Evolutionary conservation across 2,329 filamentous ascomycete genomes (phyloP).

Genomic region (Penicillium fuscoglaucum): DNA sequence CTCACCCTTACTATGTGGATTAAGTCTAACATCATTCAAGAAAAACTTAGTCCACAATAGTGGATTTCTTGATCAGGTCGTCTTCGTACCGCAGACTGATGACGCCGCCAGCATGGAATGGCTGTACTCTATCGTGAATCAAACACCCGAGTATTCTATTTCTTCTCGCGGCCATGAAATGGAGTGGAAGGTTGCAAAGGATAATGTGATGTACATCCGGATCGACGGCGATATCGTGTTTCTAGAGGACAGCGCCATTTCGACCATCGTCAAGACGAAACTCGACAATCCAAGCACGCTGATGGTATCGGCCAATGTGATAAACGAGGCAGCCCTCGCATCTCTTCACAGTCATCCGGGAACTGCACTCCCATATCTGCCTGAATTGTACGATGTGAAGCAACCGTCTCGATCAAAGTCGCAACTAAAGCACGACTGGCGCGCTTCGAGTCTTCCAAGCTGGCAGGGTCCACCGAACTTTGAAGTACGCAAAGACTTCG

Average conservation of each 20-base stretch:
- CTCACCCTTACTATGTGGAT: too few relatives aligned
- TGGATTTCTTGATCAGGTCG: slow-evolving; percentile 46
- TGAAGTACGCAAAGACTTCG: slow-evolving; percentile 29
- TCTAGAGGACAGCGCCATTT: slow-evolving; percentile 50
- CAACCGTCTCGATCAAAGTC: slow-evolving; percentile 20
- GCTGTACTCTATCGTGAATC: slow-evolving; percentile 35
- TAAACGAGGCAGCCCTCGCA: slow-evolving; percentile 57
- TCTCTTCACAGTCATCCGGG: slow-evolving; percentile 58
- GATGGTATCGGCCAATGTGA: slow-evolving; percentile 57
- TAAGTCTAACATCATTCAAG: slow-evolving; percentile 16
- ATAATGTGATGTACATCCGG: slow-evolving; percentile 42
- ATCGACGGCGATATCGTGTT: slow-evolving; percentile 48
- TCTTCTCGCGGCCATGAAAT: slow-evolving; percentile 12
- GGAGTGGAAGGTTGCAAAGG: slow-evolving; percentile 20
- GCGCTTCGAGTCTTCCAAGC: slow-evolving; percentile 33
- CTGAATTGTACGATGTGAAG: slow-evolving; percentile 41
- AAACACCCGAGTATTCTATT: slow-evolving; percentile 33
- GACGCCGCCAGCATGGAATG: slow-evolving; percentile 39
- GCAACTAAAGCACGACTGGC: slow-evolving; percentile 31
- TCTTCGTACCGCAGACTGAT: slow-evolving; percentile 45
- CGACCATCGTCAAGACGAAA: slow-evolving; percentile 55
- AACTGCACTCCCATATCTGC: slow-evolving; percentile 55
- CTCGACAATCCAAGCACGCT: slow-evolving; percentile 53
- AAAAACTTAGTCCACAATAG: slow-evolving; percentile 43
- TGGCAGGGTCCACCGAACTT: slow-evolving; percentile 38